A percentile compares a stretch with the other conserved stretches of the same genome.
Conservation (phyloP, 2,329 filamentous ascomycete species). For the Talaromyces funiculosus region DNA sequence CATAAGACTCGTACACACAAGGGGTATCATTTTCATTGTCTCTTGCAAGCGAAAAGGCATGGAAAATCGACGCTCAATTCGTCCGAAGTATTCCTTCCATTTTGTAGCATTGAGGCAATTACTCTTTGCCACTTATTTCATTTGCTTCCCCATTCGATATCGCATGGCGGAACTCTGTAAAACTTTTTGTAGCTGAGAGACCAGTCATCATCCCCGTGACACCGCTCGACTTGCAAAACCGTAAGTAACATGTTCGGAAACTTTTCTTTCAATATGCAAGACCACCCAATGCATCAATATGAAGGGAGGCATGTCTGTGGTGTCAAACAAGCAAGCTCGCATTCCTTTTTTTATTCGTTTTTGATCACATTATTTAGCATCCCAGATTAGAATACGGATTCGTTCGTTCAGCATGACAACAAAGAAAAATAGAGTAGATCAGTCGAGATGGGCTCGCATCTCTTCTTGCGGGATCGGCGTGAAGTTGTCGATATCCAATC, state of each 20-base stretch:
- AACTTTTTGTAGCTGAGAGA: conserved; percentile 17
- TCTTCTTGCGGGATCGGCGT: conserved; percentile 86
- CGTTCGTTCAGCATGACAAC: conserved; percentile 12
- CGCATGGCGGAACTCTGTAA: conserved; percentile 9
- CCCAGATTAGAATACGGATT: conserved; percentile 28
- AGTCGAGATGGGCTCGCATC: conserved; percentile 97
- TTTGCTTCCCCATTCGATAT: conserved; percentile 15
- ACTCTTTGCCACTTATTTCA: conserved; percentile 14
- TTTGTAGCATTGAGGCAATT: conserved; percentile 20
- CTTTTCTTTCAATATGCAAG: conserved; percentile 27
- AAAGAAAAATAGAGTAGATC: conserved; percentile 37
- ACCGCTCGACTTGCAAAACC: conserved; percentile 22
- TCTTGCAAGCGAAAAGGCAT: conserved; percentile 30
- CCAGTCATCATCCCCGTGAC: conserved; percentile 16
- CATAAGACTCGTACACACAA: conserved; percentile 30
- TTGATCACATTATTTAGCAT: conserved; percentile 29
- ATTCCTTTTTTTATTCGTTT: conserved; percentile 16
- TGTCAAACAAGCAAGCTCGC: conserved; percentile 27
- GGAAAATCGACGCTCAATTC: conserved; percentile 33
- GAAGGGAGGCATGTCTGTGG: conserved; percentile 21
- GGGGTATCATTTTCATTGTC: conserved; percentile 40
- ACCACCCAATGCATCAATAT: conserved; percentile 29
- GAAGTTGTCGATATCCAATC: conserved; percentile 90
- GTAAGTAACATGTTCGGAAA: conserved; percentile 23
- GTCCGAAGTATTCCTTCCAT: conserved; percentile 22